Base-by-base conservation (phyloP, 140 eudicot species). In the Senecio squalidus region DNA sequence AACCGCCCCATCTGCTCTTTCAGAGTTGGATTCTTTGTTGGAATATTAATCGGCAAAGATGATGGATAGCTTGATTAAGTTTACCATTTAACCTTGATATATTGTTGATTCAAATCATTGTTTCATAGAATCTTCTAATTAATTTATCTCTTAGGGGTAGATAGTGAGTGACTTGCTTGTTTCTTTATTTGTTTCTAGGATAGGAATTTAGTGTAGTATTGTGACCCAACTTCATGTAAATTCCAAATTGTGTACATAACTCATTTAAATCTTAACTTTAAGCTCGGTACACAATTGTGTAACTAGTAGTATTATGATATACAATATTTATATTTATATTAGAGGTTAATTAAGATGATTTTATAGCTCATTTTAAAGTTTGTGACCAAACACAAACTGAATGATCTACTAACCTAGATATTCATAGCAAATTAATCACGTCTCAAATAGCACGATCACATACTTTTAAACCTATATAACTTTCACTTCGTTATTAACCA, bases 21-120 rank as follows among this genome's bases (percentile, higher is more conserved):
- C 75, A 8, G 74, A 68, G 51, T 13, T 82, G 54, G 85, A 78
- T 60, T 63, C 71, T 53, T 70, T 82, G 68, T 72, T 79, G 89
- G 76, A 72, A 15, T 82, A 50, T 62, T 77, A 39, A 61, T 36
- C 66, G 5, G 20, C 75, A 61, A 45, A 33, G 71, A 20, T 2
- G 27, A 25, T 48, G 60, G 27, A 25, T 48, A 53, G 40, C 49
- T 52, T 40, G 50, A 31, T 60, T 67, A 20, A 55, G 6, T 68
- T 54, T 21, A 11, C 61, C 51, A 38, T 43, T 41, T 72, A 64
- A 72, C 67, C 45, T 49, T 56, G 14, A 36, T n/a, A n/a, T 9
- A 62, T 70, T 63, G 59, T 62, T 44, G 58, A 62, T 62, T 39
- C 20, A 33, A 62, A 62, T 40, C 16, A 29, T 45, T 64, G 55